Base-by-base conservation (phyloP, 257 asterid species). In the Cinchona pubescens region DNA sequence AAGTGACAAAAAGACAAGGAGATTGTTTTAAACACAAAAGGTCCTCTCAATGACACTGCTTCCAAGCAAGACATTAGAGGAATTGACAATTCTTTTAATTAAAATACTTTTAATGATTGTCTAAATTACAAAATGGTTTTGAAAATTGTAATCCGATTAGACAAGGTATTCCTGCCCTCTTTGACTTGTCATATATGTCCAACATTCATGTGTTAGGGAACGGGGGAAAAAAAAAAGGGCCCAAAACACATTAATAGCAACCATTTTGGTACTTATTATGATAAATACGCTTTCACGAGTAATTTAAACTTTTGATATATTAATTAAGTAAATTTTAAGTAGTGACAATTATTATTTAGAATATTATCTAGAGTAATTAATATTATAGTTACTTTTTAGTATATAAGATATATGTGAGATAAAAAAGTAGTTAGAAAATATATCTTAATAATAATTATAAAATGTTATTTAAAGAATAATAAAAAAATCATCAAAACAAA, bases 31-130 rank as follows among this genome's bases (percentile, higher is more conserved):
- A 74, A 32, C 59, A 55, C 43, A 27, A 23, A 62, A 7, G 34
- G 19, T 45, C 78, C 67, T 46, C 27, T 25, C 16, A 15, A 9
- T 3, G 21, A 53, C 53, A 48, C 32, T 48, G 64, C 64, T 74
- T 63, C 78, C 72, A 63, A 63, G 51, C 48, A 35, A 74, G 64
- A 63, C 40, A 64, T 6, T 32, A n/a, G 64, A 46, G 7, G 19
- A 34, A 49, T 25, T 29, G 38, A 63, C 72, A 74, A 74, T 48
- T 30, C n/a, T n/a, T 48, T 63, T 46, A 48, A 13, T 2, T 74
- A 46, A 34, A 15, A 21, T 42, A 10, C 27, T 23, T 10, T 25
- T 15, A 30, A 73, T 58, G 8, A 59, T 73, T 60, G 16, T 58
- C 14, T 0, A 30, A 3, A 16, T 34, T 19, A 16, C 5, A 1